A percentile compares a stretch with the other conserved stretches of the same genome.
These are phyloP conservation scores for Sclerotiophoma versabilis DNA, from an alignment of 2,329 filamentous ascomycete genomes.

Conservation along the genomic window DNA sequence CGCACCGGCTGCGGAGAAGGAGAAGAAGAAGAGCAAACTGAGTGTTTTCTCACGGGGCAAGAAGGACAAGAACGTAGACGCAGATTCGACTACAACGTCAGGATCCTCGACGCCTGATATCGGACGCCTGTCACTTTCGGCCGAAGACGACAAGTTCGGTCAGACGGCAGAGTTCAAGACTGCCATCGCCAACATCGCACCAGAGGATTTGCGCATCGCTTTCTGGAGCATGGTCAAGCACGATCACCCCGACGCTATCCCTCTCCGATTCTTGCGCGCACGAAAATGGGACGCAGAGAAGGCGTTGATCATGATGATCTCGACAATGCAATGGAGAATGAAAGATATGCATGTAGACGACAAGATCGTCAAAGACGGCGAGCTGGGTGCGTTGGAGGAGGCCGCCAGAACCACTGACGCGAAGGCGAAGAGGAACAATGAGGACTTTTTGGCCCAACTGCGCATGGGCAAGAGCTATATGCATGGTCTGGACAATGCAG, in stretches of 20 bases:
- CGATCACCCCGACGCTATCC: conserved; percentile 86
- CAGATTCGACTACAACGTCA: conserved; percentile 36
- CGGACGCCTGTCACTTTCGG: conserved; percentile 41
- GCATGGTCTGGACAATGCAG: conserved; percentile 84
- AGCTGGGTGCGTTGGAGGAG: conserved; percentile 62
- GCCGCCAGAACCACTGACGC: conserved; percentile 68
- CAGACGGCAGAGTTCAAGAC: conserved; percentile 86
- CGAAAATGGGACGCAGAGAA: conserved; percentile 86
- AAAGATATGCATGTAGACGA: conserved; percentile 87
- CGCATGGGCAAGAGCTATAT: conserved; percentile 92
- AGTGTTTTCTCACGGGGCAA: conserved; percentile 68
- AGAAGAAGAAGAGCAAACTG: conserved; percentile 78
- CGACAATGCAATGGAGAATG: conserved; percentile 90
- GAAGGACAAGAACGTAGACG: conserved; percentile 59
- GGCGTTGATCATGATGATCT: conserved; percentile 91
- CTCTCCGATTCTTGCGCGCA: conserved; percentile 59
- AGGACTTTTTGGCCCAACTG: conserved; percentile 83
- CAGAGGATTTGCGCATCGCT: conserved; percentile 78
- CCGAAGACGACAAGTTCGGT: conserved; percentile 86
- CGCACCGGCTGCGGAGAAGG: conserved; percentile 49
- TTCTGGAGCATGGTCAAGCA: conserved; percentile 97
- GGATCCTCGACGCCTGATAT: conserved; percentile 39
- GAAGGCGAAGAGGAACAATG: conserved; percentile 69
- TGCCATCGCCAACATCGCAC: conserved; percentile 76
- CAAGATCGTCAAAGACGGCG: conserved; percentile 68